These are phyloP conservation scores for Pilasporangium apinafurcum DNA, from an alignment of 352 stramenopile genomes.

Conservation along the genomic window DNA sequence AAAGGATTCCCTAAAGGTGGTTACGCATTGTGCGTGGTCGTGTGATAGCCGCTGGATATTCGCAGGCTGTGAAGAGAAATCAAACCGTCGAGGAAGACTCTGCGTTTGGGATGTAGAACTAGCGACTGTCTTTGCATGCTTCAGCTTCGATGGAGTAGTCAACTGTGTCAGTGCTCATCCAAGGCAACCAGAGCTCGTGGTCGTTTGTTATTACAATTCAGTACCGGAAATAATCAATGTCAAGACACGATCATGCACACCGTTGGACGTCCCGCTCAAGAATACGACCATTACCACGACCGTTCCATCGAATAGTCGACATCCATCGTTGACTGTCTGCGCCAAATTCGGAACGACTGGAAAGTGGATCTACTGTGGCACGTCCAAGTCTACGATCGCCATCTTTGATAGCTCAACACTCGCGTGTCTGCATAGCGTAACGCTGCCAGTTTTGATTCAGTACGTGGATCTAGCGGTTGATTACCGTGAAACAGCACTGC, in stretches of 20 bases:
- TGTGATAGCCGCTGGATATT: conserved; percentile 56
- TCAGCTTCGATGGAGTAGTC: conserved; percentile 43
- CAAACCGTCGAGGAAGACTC: conserved; percentile 37
- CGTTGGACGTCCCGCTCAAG: conserved; percentile 28
- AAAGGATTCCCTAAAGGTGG: conserved; percentile 51
- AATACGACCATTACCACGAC: conserved; percentile 50
- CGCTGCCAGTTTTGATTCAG: conserved; percentile 50
- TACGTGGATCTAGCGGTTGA: conserved; percentile 65
- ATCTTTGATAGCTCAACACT: conserved; percentile 51
- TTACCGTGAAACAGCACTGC: conserved; percentile 33
- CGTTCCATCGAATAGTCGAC: conserved; percentile 38
- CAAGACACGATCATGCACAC: conserved; percentile 15
- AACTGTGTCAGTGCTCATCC: conserved; percentile 54
- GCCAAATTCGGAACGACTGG: conserved; percentile 45
- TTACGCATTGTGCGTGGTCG: conserved; percentile 58
- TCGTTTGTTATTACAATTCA: conserved; percentile 57
- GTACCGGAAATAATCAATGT: conserved; percentile 51
- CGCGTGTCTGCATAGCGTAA: conserved; percentile 32
- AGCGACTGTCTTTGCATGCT: conserved; percentile 33
- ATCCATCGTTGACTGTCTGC: conserved; percentile 44
- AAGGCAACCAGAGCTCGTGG: conserved; percentile 34
- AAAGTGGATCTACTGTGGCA: conserved; percentile 58
- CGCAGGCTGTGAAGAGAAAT: conserved; percentile 64
- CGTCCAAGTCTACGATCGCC: conserved; percentile 57
- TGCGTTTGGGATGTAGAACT: conserved; percentile 66